Conservation (phyloP, 2,329 filamentous ascomycete genomes). For the Colletotrichum abscissum region DNA sequence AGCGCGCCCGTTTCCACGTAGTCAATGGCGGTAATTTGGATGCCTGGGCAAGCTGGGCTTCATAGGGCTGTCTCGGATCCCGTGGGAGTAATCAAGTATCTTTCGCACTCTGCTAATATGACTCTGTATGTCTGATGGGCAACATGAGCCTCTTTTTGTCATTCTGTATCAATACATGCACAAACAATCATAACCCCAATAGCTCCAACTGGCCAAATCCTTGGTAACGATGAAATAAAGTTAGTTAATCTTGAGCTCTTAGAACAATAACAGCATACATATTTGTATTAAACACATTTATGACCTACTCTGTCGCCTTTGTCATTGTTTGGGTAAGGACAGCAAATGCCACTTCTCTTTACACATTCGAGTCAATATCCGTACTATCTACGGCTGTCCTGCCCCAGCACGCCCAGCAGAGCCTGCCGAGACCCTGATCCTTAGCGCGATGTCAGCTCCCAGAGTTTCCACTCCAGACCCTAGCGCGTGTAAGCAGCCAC, state of each 20-base stretch:
- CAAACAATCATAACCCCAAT: too few relatives aligned
- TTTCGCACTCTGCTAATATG: too few relatives aligned
- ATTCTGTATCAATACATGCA: background rate
- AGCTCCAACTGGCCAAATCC: background rate
- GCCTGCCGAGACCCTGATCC: background rate
- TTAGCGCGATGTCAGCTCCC: background rate
- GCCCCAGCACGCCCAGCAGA: background rate
- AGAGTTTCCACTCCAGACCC: background rate
- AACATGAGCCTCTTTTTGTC: background rate
- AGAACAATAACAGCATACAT: background rate
- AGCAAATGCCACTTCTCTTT: background rate
- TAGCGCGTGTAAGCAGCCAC: constrained; percentile 8
- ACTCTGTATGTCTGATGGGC: background rate
- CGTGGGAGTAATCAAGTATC: too few relatives aligned
- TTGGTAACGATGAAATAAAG: background rate
- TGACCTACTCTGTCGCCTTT: background rate
- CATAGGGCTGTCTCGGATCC: background rate
- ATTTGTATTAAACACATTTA: background rate
- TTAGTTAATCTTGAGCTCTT: background rate
- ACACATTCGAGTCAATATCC: background rate
- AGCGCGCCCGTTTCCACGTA: background rate
- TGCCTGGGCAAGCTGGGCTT: background rate
- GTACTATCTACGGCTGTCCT: background rate
- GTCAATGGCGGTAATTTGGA: background rate
- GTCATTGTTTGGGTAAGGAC: background rate